Evolutionary conservation across 495 filamentous ascomycete species (phyloP).

Genomic region (Staphylotrichum tortipilum): DNA sequence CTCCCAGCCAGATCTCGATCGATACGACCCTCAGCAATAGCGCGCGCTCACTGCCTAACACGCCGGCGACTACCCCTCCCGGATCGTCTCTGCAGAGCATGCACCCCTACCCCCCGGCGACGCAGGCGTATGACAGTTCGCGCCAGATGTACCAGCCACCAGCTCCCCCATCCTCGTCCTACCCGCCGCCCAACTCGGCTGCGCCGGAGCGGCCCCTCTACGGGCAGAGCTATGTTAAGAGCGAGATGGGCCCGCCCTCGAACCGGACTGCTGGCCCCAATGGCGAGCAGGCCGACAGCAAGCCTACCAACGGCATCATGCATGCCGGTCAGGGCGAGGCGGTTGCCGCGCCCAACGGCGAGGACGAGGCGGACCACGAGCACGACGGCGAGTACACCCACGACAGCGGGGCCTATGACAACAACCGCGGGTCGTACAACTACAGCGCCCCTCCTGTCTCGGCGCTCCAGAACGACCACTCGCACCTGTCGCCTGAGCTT

Average conservation of each 20-base stretch:
- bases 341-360: constrained; percentile 50
- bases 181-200: constrained; percentile 53
- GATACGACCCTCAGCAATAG: constrained; percentile 75
- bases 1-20: constrained; percentile 69
- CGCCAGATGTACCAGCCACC: constrained; percentile 73
- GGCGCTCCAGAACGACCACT: constrained; percentile 62
- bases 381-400: constrained; percentile 77
- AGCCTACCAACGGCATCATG: constrained; percentile 55
- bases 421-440: constrained; percentile 62
- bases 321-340: constrained; percentile 47
- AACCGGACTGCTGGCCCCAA: constrained; percentile 49
- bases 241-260: constrained; percentile 85
- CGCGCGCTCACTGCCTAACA: constrained; percentile 83
- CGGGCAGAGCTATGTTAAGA: constrained; percentile 69
- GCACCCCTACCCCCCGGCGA: constrained; percentile 61
- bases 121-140: constrained; percentile 67
- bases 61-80: constrained; percentile 85
- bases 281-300: constrained; percentile 56
- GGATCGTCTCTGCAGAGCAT: constrained; percentile 67
- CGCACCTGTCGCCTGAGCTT: constrained; percentile 78
- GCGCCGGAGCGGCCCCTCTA: constrained; percentile 67
- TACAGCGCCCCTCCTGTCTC: constrained; percentile 60
- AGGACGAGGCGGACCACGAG: constrained; percentile 69
- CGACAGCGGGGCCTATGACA: constrained; percentile 57
- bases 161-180: constrained; percentile 60